These are phyloP conservation scores for Kodamaea neixiangensis DNA, from an alignment of 805 yeast genomes.

Conservation along the genomic window DNA sequence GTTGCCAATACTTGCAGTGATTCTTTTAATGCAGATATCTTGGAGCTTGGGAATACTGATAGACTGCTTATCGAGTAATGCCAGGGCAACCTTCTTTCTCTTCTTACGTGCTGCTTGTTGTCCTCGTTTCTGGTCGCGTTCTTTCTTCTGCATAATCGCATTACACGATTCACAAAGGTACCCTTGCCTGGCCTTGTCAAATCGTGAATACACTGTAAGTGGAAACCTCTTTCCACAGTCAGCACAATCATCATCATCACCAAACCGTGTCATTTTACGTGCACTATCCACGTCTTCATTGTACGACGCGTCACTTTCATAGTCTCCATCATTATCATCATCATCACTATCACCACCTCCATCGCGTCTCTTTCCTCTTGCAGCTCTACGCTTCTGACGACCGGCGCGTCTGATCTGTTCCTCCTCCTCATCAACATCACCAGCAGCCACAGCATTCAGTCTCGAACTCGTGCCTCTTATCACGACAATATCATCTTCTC, in stretches of 20 bases:
- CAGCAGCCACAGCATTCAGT: neutral
- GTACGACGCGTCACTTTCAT: conserved; percentile 23
- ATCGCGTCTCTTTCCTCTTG: conserved; percentile 19
- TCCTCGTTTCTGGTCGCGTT: conserved; percentile 48
- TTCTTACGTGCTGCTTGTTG: conserved; percentile 68
- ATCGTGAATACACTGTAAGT: conserved; percentile 66
- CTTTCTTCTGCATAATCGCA: conserved; percentile 39
- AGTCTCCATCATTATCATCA: conserved; percentile 34
- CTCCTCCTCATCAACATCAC: neutral
- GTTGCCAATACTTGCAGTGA: conserved; percentile 66
- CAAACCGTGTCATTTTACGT: conserved; percentile 27
- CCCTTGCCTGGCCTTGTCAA: conserved; percentile 54
- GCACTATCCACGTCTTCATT: neutral
- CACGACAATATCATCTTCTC: conserved; percentile 6
- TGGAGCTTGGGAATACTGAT: conserved; percentile 71
- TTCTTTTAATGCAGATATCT: conserved; percentile 72
- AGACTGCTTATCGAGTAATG: conserved; percentile 71
- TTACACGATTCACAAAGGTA: conserved; percentile 69
- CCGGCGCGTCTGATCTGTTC: conserved; percentile 7
- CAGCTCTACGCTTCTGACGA: conserved; percentile 11
- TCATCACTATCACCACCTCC: conserved; percentile 27
- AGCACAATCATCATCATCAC: conserved; percentile 61
- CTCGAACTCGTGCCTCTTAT: neutral
- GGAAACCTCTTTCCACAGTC: conserved; percentile 61
- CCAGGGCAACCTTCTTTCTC: conserved; percentile 80